Conservation (phyloP, 1,284 basidiomycete genomes). For the Ustilago crameri region DNA sequence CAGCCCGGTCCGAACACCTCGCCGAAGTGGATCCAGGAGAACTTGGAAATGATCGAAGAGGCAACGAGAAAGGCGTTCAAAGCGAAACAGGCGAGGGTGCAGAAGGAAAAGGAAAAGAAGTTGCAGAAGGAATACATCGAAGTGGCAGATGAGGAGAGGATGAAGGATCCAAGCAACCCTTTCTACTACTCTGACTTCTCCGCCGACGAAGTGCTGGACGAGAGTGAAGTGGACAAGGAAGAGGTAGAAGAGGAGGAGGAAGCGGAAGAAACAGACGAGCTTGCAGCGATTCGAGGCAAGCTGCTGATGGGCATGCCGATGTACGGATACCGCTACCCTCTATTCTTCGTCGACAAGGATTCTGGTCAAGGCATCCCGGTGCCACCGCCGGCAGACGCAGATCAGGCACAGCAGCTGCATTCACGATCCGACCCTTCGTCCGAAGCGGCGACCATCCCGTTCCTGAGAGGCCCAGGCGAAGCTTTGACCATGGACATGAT, state of each 20-base stretch:
- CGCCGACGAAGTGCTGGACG: conserved; percentile 13
- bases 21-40: conserved; percentile 37
- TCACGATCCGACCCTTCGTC: not conserved
- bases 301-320: conserved; percentile 46
- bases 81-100: conserved; percentile 5
- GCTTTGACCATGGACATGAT: conserved; percentile 26
- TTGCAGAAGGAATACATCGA: not conserved
- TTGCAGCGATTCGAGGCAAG: conserved; percentile 17
- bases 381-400: conserved; percentile 3
- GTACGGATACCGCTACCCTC: conserved; percentile 45
- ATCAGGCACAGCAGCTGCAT: conserved; percentile 14
- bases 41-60: conserved; percentile 22
- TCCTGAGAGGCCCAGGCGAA: conserved; percentile 42
- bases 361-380: conserved; percentile 27
- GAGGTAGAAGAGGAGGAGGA: not conserved
- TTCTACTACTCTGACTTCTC: conserved; percentile 21
- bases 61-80: conserved; percentile 10
- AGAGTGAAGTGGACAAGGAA: conserved; percentile 3
- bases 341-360: conserved; percentile 34
- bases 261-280: conserved; percentile 1
- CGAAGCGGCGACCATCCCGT: conserved; percentile 7
- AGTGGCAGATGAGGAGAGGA: conserved; percentile 7
- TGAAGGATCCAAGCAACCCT: conserved; percentile 31
- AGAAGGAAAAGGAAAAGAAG: conserved; percentile 2
- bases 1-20: conserved; percentile 49